phyloP scores from a whole-genome alignment of 2,329 filamentous ascomycete species.

The Exserohilum rostratum region DNA sequence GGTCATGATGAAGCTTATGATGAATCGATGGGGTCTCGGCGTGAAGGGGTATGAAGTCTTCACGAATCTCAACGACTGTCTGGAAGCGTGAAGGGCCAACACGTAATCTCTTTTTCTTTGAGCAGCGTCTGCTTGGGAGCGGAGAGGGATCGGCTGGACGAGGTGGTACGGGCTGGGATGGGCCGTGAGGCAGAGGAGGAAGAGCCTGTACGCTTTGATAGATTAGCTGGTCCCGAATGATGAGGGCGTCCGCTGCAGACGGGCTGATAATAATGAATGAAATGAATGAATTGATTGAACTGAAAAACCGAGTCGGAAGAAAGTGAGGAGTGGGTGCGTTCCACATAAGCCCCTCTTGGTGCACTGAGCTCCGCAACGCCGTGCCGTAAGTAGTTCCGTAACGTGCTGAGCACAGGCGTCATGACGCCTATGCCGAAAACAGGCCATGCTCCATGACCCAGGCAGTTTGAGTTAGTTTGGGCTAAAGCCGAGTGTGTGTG shows the following conservation, averaged over 20 bases:
- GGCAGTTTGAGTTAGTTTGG: neutral
- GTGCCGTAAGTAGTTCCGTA: constrained; percentile 37
- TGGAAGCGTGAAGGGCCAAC: constrained; percentile 30
- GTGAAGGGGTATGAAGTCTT: constrained; percentile 19
- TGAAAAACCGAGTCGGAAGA: constrained; percentile 9
- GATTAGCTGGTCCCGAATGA: constrained; percentile 21
- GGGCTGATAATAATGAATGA: constrained; percentile 27
- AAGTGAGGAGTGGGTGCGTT: constrained; percentile 23
- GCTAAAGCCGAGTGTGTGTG: constrained; percentile 11
- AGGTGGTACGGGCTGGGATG: constrained; percentile 3
- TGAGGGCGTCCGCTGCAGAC: constrained; percentile 20
- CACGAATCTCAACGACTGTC: constrained; percentile 29
- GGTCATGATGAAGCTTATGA: constrained; percentile 34
- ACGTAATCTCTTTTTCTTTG: constrained; percentile 25
- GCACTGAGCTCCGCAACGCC: constrained; percentile 26
- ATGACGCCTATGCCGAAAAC: constrained; percentile 27
- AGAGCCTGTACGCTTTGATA: constrained; percentile 16
- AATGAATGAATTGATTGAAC: constrained; percentile 15
- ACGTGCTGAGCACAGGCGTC: constrained; percentile 33
- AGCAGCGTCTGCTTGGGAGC: constrained; percentile 23
- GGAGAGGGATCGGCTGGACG: constrained; percentile 10
- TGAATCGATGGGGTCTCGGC: constrained; percentile 20
- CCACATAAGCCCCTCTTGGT: constrained; percentile 25
- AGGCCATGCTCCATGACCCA: constrained; percentile 22
- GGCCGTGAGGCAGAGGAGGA: neutral